Evolutionary conservation across 108 stramenopile species (phyloP).

Genomic region (Skeletonema grethae): DNA sequence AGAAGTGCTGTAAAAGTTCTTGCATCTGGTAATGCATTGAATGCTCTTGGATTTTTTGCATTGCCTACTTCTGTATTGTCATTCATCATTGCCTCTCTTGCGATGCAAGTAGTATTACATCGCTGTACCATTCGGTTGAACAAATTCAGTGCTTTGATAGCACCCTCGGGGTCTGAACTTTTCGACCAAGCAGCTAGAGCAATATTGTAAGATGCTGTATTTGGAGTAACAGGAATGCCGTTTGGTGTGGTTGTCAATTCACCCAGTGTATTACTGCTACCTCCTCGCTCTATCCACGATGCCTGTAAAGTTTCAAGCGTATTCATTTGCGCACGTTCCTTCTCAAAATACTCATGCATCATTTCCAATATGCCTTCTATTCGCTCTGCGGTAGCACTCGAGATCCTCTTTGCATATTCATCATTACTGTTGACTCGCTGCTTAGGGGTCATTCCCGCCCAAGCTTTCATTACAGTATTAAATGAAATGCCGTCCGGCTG

Average conservation of each 20-base stretch:
- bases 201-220: slow-evolving; percentile 59
- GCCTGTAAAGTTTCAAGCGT: slow-evolving; percentile 13
- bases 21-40: slow-evolving; percentile 28
- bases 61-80: neutral
- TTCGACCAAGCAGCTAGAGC: slow-evolving; percentile 64
- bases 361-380: slow-evolving; percentile 29
- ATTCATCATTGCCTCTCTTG: slow-evolving; percentile 19
- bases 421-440: slow-evolving; percentile 5
- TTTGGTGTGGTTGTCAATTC: slow-evolving; percentile 2
- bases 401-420: slow-evolving; percentile 1
- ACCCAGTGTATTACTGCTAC: neutral
- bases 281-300: slow-evolving; percentile 17
- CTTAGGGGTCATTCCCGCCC: slow-evolving; percentile 19
- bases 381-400: slow-evolving; percentile 29
- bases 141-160: slow-evolving; percentile 43
- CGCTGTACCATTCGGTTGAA: slow-evolving; percentile 53
- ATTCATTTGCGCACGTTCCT: slow-evolving; percentile 20
- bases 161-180: slow-evolving; percentile 32
- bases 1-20: slow-evolving; percentile 8
- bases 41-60: neutral
- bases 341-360: slow-evolving; percentile 41
- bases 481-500: slow-evolving; percentile 46
- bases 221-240: slow-evolving; percentile 37
- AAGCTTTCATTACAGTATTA: slow-evolving; percentile 43
- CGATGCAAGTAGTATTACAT: slow-evolving; percentile 23